phyloP scores from a whole-genome alignment of 257 asterid species.

The Catharanthus roseus region DNA sequence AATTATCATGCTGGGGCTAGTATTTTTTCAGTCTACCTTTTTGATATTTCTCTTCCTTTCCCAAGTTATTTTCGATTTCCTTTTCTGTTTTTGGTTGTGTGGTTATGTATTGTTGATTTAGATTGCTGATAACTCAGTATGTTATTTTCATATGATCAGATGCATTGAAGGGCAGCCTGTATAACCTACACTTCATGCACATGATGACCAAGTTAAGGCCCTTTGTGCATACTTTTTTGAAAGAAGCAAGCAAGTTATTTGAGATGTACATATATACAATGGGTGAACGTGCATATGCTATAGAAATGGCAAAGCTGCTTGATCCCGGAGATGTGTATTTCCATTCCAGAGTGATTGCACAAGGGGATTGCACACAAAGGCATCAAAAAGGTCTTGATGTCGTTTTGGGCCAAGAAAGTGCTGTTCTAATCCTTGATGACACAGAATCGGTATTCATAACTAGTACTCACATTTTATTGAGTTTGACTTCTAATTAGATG shows the following conservation, averaged over 20 bases:
- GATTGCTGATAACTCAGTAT: constrained; percentile 6
- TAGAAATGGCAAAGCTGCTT: constrained; percentile 79
- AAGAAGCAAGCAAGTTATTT: constrained; percentile 59
- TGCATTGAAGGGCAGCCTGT: constrained; percentile 50
- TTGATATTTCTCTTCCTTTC: not conserved
- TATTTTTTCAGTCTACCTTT: not conserved
- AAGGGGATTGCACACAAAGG: constrained; percentile 74
- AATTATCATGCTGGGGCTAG: not conserved
- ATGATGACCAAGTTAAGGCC: constrained; percentile 99
- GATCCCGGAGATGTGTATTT: constrained; percentile 73
- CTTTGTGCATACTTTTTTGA: constrained; percentile 64
- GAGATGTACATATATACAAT: constrained; percentile 94
- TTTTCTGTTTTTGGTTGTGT: not conserved
- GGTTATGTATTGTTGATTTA: not conserved
- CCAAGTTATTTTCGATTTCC: not conserved
- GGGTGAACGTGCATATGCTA: constrained; percentile 92
- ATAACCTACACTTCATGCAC: constrained; percentile 58
- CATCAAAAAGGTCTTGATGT: constrained; percentile 90
- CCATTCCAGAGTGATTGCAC: constrained; percentile 77
- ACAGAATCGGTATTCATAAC: constrained; percentile 63
- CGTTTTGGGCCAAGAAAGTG: constrained; percentile 86
- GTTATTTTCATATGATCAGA: constrained; percentile 40
- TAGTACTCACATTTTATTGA: constrained; percentile 28
- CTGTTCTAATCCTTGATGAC: constrained; percentile 88
- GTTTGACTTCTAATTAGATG: constrained; percentile 45